Evolutionary conservation across 2,329 filamentous ascomycete genomes (phyloP), one percentile per base, ranked within the genome.

Genomic region (Epichloe gansuensis): DNA sequence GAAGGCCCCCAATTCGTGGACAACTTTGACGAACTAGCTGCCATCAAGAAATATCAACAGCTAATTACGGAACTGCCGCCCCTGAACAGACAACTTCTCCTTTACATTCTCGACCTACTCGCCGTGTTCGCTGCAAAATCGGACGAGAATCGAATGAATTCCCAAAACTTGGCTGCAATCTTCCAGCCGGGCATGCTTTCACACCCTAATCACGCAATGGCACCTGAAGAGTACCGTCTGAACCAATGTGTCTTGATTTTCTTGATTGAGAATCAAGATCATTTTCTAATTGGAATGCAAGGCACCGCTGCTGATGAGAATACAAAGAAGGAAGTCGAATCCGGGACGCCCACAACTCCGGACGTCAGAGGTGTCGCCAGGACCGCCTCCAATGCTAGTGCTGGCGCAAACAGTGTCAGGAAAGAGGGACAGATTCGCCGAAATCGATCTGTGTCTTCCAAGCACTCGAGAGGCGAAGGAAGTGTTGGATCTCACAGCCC

Each of bases 171-270:
- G 45, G 88, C 93, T 9, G 91, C 93, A 52, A 98, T 98, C 63
- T 98, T 98, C 66, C 93, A 98, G 66, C 93, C 93, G 0, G 93
- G 93, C 51, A 87, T 98, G 71, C 77, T 98, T 13, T 96, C 90
- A 2, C 93, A 98, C 66, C 93, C 93, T 1, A 75, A 80, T 54
- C 93, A 98, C 66, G 90, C 95, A 63, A 97, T 98, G 91, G 84
- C 89, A 0, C 93, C 93, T 0, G 81, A 87, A 53, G 91, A 97
- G 64, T 98, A 98, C 66, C 84, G 89, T 35, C 74, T 98, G 5
- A 97, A 94, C 64, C 93, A 98, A 74, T 91, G 93, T 61, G 91
- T 98, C 21, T 78, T 98, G 57, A 95, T 98, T 49, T 98, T 98
- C 68, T 72, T 98, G 59, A 98, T 98, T 58, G 90, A 97, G 64